A percentile compares a stretch with the other conserved stretches of the same genome.
Evolutionary conservation across 2,329 filamentous ascomycete species (phyloP).

Genomic region (Sordariomycetes sp.): DNA sequence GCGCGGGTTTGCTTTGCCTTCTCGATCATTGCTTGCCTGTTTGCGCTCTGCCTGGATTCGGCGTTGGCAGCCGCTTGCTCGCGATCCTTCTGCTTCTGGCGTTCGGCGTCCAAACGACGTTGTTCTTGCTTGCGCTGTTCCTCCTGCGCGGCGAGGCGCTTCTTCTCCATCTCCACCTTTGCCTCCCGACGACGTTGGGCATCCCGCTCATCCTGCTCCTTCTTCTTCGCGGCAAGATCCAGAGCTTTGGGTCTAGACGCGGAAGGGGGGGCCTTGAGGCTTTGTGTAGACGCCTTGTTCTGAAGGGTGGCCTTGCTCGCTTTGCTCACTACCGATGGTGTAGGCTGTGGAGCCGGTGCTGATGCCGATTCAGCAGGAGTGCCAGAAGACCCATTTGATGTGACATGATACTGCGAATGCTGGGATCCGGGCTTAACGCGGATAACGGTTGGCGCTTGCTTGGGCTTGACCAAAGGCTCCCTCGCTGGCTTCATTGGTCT

Average conservation of each 20-base stretch:
- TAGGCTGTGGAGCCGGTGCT: constrained; percentile 23
- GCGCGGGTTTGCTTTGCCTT: constrained; percentile 56
- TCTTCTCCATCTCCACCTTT: constrained; percentile 73
- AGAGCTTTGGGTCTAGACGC: constrained; percentile 61
- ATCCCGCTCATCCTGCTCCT: constrained; percentile 76
- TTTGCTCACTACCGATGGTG: constrained; percentile 48
- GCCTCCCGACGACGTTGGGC: constrained; percentile 70
- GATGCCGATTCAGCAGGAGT: constrained; percentile 37
- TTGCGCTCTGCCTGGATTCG: constrained; percentile 49
- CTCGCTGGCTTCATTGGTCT: constrained; percentile 55
- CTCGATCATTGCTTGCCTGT: constrained; percentile 54
- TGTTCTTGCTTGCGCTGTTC: constrained; percentile 54
- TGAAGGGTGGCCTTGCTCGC: constrained; percentile 59
- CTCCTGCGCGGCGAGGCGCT: constrained; percentile 57
- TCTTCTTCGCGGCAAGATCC: constrained; percentile 70
- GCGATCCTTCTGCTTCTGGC: constrained; percentile 51
- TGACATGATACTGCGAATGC: constrained; percentile 43
- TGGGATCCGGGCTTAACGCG: constrained; percentile 60
- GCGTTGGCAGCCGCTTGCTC: constrained; percentile 50
- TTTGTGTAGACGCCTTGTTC: constrained; percentile 44
- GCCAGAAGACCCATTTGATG: constrained; percentile 34
- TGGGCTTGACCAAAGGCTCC: constrained; percentile 47
- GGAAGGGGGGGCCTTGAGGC: constrained; percentile 52
- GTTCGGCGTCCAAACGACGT: constrained; percentile 51
- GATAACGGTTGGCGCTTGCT: constrained; percentile 61